Base-by-base conservation (phyloP, 1,284 basidiomycete genomes). In the Apiotrichum brassicae region DNA sequence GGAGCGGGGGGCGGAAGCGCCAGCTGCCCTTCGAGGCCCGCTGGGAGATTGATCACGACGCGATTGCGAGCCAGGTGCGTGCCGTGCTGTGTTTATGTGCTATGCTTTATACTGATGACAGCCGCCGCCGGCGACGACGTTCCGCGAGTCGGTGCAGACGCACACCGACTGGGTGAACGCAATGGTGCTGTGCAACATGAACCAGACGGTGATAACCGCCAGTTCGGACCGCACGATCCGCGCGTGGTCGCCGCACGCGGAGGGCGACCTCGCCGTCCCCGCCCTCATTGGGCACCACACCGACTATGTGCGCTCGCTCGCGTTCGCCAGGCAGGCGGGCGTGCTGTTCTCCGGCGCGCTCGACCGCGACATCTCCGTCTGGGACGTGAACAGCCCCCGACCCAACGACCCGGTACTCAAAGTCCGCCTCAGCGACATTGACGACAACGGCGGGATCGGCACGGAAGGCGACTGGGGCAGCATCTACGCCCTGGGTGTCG, bases 131-230 rank as follows among this genome's bases (percentile, higher is more conserved):
- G 51, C 66, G 16, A 74, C 72, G 11, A 65, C 57, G 2, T 93
- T 92, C 65, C 79, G 91, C 40, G 88, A 93, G 70, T 84, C 82
- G 51, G 82, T 84, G 5, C 89, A 94, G 68, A 81, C 82, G 11
- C 90, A 94, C 65, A 83, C 85, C 0, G 92, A 97, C 73, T 98
- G 94, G 95, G 83, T 97, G 40, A 97, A 97, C 71, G 94, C 97
- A 64, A 83, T 98, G 51, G 67, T 93, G 7, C 79, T 98, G 13
- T 93, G 88, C 75, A 94, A 97, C 66, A 78, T 84, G 57, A 92
- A 97, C 61, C 91, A 94, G 69, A 97, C 90, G 3, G 87, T 97
- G 44, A 80, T 97, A 38, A 92, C 94, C 39, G 94, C 88, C 1
- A 97, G 94, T 0, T 95, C 93, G 3, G 94, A 98, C 69, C 89